Conservation (phyloP, 2,329 filamentous ascomycete genomes). For the Hypoxylon sp. region DNA sequence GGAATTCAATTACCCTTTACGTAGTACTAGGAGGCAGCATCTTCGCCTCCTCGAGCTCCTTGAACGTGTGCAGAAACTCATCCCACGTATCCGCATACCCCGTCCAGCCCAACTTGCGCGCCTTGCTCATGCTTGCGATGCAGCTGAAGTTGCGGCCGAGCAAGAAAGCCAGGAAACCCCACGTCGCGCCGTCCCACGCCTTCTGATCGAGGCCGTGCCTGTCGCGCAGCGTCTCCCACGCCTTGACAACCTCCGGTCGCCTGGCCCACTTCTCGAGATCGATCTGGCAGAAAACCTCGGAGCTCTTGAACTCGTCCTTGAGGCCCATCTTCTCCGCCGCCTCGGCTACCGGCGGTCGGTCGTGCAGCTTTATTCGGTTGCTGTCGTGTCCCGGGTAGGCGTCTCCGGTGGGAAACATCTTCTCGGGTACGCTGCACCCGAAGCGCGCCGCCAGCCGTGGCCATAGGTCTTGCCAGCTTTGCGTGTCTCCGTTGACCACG, state of each 20-base stretch:
- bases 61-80: constrained; percentile 40
- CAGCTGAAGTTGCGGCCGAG: constrained; percentile 53
- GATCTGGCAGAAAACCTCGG: constrained; percentile 50
- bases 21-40: constrained; percentile 32
- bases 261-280: constrained; percentile 53
- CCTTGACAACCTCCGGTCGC: constrained; percentile 49
- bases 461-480: constrained; percentile 55
- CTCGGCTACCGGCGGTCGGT: constrained; percentile 45
- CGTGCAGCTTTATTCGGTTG: constrained; percentile 33
- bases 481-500: constrained; percentile 52
- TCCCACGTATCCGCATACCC: constrained; percentile 50
- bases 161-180: constrained; percentile 54
- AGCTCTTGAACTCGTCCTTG: constrained; percentile 38
- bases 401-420: constrained; percentile 41
- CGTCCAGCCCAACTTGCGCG: constrained; percentile 53
- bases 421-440: constrained; percentile 45
- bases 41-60: constrained; percentile 40
- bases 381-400: constrained; percentile 29
- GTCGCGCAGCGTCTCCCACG: constrained; percentile 52
- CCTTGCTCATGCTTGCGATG: constrained; percentile 54
- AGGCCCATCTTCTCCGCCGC: constrained; percentile 43
- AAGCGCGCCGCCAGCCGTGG: constrained; percentile 50
- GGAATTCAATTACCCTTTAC: not conserved
- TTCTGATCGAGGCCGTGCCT: constrained; percentile 49
- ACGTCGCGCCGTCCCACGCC: constrained; percentile 53